A percentile compares a stretch with the other conserved stretches of the same genome.
Evolutionary conservation across 495 filamentous ascomycete species (phyloP).

Genomic region (Aspergillus taichungensis): DNA sequence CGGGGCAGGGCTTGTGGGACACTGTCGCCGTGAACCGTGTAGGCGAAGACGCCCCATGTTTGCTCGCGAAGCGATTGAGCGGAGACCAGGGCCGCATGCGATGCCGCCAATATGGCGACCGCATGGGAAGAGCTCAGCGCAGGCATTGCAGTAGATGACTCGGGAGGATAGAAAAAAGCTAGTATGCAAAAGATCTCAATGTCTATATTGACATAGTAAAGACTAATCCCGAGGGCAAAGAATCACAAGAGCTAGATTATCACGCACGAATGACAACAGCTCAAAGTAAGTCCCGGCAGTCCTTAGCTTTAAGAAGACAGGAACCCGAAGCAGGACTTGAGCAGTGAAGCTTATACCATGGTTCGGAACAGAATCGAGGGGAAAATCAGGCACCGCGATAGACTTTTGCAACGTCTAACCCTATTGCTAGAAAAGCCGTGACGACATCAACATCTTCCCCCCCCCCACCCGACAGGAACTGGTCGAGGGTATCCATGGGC

Average conservation of each 20-base stretch:
- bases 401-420: conserved; percentile 1
- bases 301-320: background rate
- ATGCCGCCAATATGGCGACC: conserved; percentile 4
- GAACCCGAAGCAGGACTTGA: background rate
- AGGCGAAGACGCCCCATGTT: conserved; percentile 61
- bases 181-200: no score
- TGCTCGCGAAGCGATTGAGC: conserved; percentile 38
- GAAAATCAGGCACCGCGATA: background rate
- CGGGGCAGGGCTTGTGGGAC: conserved; percentile 49
- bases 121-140: background rate
- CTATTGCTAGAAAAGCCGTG: background rate
- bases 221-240: no score
- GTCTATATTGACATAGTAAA: no score
- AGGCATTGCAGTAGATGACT: background rate
- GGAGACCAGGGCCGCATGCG: conserved; percentile 10
- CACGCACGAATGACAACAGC: no score
- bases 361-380: background rate
- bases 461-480: background rate
- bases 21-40: conserved; percentile 65
- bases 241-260: no score
- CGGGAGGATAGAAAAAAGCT: background rate
- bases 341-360: background rate
- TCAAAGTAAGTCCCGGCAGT: no score
- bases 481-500: background rate
- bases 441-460: conserved; percentile 4